Evolutionary conservation across 371 early-diverging fungal genomes (phyloP).

Genomic region (Apophysomyces variabilis): DNA sequence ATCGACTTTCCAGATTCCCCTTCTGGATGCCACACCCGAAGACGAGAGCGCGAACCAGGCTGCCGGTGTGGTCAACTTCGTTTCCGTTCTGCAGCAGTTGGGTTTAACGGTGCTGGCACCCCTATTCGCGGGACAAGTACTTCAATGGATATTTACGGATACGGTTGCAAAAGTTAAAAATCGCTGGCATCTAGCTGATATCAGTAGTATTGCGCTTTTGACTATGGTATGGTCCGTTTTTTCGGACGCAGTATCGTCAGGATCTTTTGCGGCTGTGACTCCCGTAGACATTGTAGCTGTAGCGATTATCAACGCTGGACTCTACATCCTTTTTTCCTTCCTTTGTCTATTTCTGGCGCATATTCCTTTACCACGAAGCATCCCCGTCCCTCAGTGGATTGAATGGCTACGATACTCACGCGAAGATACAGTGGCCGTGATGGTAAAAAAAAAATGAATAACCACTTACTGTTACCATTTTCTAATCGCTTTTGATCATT

Average conservation of each 20-base stretch:
- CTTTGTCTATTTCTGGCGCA: constrained; percentile 39
- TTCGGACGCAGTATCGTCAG: constrained; percentile 62
- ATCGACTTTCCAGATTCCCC: constrained; percentile 31
- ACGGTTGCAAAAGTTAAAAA: constrained; percentile 46
- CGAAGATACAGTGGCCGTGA: constrained; percentile 57
- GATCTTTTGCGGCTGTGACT: constrained; percentile 47
- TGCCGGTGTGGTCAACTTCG: constrained; percentile 47
- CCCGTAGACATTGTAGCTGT: constrained; percentile 58
- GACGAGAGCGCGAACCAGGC: constrained; percentile 40
- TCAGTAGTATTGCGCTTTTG: constrained; percentile 59
- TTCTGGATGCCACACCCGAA: constrained; percentile 43
- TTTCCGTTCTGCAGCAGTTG: constrained; percentile 54
- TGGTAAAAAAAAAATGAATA: constrained; percentile 22
- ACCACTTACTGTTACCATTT: neutral
- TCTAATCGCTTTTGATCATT: neutral
- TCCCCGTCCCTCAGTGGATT: constrained; percentile 24
- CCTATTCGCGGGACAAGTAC: constrained; percentile 62
- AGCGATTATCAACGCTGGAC: constrained; percentile 46
- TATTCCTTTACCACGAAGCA: constrained; percentile 34
- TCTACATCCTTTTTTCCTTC: constrained; percentile 44
- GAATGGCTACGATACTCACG: constrained; percentile 42
- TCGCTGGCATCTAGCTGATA: constrained; percentile 53
- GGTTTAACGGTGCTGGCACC: constrained; percentile 64
- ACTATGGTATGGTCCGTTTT: constrained; percentile 73
- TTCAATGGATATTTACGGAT: constrained; percentile 55